Base-by-base conservation (phyloP, 345 rosid species). In the Alliaria petiolata region DNA sequence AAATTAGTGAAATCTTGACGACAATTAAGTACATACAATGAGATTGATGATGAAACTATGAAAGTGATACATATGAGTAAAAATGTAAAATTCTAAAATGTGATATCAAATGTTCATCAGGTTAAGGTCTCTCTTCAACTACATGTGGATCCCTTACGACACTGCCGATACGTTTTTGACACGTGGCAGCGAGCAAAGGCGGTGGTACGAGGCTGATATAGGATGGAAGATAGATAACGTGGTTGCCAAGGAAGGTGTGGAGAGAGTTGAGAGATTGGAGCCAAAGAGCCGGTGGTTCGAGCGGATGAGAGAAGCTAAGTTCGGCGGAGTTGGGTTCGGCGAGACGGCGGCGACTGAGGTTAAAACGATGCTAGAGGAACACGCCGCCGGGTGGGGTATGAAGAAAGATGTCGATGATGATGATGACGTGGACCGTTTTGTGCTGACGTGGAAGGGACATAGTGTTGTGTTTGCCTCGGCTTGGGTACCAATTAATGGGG, bases 361-460 rank as follows among this genome's bases (percentile, higher is more conserved):
- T 51, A 89, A 80, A 75, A 47, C 80, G 8, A 93, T 93, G 98
- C 83, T 93, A 13, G 95, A 85, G 38, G 95, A 93, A 52, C 97
- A 93, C 75, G 96, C 92, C 4, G 85, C 89, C 1, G 98, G 96
- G 14, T 93, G 98, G 98, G 96, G 96, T 55, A 71, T 89, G 70
- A 91, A 89, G 88, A 91, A 74, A 82, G 91, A 89, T 67, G 91
- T 86, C 8, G 89, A 87, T 19, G 87, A 86, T 8, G 55, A 17
- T 39, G 62, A 30, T 36, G 59, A 64, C 61, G 61, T 74, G 67
- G 72, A 47, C 0, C 19, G 43, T 76, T 86, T 90, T 62, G 90
- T 91, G 25, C 86, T 93, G 30, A 93, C 97, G 50, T 93, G 96
- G 98, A 93, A 91, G 78, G 97, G 98, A 10, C 96, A 91, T 68